phyloP scores from a whole-genome alignment of 106 monocot species.

The Iris macrosiphon region DNA sequence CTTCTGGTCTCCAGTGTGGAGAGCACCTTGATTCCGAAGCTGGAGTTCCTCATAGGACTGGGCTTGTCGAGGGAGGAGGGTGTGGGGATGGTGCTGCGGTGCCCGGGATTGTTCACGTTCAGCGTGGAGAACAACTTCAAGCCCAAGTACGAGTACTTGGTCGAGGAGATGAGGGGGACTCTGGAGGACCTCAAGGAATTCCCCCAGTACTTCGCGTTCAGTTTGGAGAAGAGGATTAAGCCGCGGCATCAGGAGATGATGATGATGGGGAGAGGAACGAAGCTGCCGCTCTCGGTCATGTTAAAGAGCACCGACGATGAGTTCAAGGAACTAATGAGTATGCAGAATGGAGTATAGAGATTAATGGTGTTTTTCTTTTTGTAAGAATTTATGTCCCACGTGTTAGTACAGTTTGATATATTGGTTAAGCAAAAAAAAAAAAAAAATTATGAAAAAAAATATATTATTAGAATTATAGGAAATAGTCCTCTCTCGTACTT shows the following conservation, averaged over 20 bases:
- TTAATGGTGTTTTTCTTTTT: background rate
- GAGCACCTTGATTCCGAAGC: conserved; percentile 60
- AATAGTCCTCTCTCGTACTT: too few species aligned
- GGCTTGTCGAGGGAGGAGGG: conserved; percentile 48
- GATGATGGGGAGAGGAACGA: conserved; percentile 32
- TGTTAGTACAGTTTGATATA: too few species aligned
- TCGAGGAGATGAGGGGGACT: conserved; percentile 41
- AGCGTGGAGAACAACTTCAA: conserved; percentile 85
- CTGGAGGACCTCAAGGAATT: conserved; percentile 72
- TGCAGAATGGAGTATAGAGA: conserved; percentile 6
- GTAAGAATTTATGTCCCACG: too few species aligned
- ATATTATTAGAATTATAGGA: too few species aligned
- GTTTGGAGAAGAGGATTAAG: conserved; percentile 82
- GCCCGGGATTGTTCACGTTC: conserved; percentile 74
- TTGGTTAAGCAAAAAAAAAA: too few species aligned
- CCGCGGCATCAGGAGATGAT: conserved; percentile 43
- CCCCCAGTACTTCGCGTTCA: conserved; percentile 85
- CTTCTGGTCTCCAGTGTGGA: conserved; percentile 76
- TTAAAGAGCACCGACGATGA: conserved; percentile 74
- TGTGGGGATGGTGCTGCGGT: conserved; percentile 59
- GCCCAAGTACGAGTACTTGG: conserved; percentile 61
- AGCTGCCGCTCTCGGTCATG: conserved; percentile 49
- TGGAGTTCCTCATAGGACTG: conserved; percentile 32
- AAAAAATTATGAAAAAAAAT: too few species aligned
- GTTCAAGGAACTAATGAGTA: conserved; percentile 40